Percentiles rank a stretch among this genome's conserved stretches.
phyloP scores from a whole-genome alignment of 139 green algal genomes.

The Nannochloris sp. region DNA sequence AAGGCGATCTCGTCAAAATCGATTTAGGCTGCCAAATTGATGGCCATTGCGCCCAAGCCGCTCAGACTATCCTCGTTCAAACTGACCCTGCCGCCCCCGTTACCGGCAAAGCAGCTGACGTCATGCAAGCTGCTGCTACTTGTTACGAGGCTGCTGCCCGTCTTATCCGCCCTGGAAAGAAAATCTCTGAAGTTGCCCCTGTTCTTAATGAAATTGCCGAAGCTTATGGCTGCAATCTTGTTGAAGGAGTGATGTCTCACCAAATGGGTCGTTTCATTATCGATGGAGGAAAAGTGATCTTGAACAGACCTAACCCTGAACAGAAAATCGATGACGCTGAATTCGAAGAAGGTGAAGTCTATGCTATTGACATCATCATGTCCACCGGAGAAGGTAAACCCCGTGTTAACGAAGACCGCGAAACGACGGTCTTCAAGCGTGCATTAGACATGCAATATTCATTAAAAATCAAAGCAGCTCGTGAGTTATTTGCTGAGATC shows the following conservation, averaged over 20 bases:
- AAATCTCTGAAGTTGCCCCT: slow-evolving; percentile 62
- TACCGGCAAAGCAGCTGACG: slow-evolving; percentile 76
- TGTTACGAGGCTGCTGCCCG: slow-evolving; percentile 82
- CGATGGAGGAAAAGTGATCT: slow-evolving; percentile 93
- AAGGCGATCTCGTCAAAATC: slow-evolving; percentile 91
- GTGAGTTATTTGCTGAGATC: slow-evolving; percentile 79
- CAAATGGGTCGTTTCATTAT: slow-evolving; percentile 97
- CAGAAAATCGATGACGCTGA: slow-evolving; percentile 77
- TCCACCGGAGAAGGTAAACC: slow-evolving; percentile 80
- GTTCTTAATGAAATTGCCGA: slow-evolving; percentile 69
- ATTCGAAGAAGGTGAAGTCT: slow-evolving; percentile 97
- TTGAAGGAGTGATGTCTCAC: slow-evolving; percentile 92
- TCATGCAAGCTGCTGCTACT: slow-evolving; percentile 70
- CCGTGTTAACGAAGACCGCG: slow-evolving; percentile 76
- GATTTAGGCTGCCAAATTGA: slow-evolving; percentile 96
- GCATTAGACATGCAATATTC: slow-evolving; percentile 86
- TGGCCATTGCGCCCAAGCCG: slow-evolving; percentile 86
- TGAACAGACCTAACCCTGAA: slow-evolving; percentile 80
- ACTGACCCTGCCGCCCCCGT: slow-evolving; percentile 32
- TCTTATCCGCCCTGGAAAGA: slow-evolving; percentile 80
- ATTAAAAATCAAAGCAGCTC: slow-evolving; percentile 79
- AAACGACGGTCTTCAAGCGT: slow-evolving; percentile 97
- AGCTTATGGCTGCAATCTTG: slow-evolving; percentile 80
- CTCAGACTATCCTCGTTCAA: slow-evolving; percentile 74
- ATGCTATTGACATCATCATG: slow-evolving; percentile 93